Conservation (phyloP, 345 rosid genomes). For the Citropsis articulata region DNA sequence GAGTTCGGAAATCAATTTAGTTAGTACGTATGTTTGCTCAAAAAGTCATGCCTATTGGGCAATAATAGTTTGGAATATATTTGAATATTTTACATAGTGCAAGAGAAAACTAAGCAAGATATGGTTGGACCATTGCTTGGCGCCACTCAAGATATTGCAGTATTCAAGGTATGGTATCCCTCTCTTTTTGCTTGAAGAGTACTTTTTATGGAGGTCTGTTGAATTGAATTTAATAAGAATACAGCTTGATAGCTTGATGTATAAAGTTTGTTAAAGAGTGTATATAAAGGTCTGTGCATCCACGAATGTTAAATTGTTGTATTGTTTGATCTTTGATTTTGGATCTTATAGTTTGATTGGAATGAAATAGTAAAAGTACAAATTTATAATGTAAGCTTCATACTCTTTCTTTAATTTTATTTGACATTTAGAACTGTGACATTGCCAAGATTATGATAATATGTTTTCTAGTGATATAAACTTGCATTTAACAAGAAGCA, state of each 20-base stretch:
- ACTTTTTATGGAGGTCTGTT: background rate
- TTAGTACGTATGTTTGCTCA: background rate
- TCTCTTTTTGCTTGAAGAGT: background rate
- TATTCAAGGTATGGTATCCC: slow-evolving; percentile 55
- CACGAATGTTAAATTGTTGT: background rate
- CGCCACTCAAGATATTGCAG: slow-evolving; percentile 95
- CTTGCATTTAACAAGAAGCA: background rate
- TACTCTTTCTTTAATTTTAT: background rate
- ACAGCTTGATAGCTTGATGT: slow-evolving; percentile 2
- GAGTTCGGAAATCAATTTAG: slow-evolving; percentile 2
- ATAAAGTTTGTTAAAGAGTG: background rate
- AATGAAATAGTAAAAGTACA: background rate
- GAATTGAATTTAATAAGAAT: slow-evolving; percentile 10
- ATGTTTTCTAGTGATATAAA: background rate
- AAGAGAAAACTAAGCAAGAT: slow-evolving; percentile 70
- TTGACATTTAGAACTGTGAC: background rate
- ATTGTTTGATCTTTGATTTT: slow-evolving; percentile 15
- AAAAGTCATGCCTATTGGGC: background rate
- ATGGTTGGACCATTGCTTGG: slow-evolving; percentile 93
- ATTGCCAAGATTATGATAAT: background rate
- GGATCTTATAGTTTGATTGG: background rate
- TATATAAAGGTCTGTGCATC: slow-evolving; percentile 5
- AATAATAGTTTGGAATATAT: slow-evolving; percentile 23
- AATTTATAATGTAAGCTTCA: background rate
- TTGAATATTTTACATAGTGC: slow-evolving; percentile 66